Percentiles rank a stretch among this genome's conserved stretches.
Conservation (phyloP, 2,329 filamentous ascomycete genomes). For the Kalmusia sp. region DNA sequence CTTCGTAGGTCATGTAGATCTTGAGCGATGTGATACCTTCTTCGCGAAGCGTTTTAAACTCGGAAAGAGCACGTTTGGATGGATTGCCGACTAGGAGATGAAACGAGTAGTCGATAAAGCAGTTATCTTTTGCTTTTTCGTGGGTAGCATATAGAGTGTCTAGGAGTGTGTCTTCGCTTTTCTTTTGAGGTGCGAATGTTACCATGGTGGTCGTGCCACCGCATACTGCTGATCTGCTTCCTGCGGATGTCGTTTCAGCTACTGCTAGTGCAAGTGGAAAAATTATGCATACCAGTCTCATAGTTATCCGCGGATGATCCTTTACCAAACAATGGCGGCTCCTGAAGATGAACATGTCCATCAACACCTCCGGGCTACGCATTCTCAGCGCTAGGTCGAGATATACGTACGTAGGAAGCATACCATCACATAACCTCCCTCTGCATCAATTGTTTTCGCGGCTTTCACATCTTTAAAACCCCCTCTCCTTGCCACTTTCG, state of each 20-base stretch:
- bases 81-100: slow-evolving; percentile 50
- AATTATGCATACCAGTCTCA: slow-evolving; percentile 36
- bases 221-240: slow-evolving; percentile 55
- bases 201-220: slow-evolving; percentile 59
- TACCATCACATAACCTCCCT: slow-evolving; percentile 55
- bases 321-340: slow-evolving; percentile 55
- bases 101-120: slow-evolving; percentile 58
- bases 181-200: slow-evolving; percentile 56
- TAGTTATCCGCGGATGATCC: slow-evolving; percentile 50
- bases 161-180: slow-evolving; percentile 54
- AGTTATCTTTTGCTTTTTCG: slow-evolving; percentile 50
- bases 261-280: too few relatives aligned
- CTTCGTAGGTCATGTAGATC: slow-evolving; percentile 54
- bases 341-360: slow-evolving; percentile 55
- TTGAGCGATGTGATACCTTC: slow-evolving; percentile 50
- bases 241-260: slow-evolving; percentile 16
- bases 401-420: not conserved
- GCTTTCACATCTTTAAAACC: slow-evolving; percentile 35
- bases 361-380: slow-evolving; percentile 51
- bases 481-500: slow-evolving; percentile 41
- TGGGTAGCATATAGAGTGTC: slow-evolving; percentile 53
- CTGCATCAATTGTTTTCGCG: slow-evolving; percentile 49
- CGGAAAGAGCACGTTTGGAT: slow-evolving; percentile 39
- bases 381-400: not conserved
- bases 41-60: slow-evolving; percentile 44